Conservation (phyloP, 176 grass and related monocot genomes). For the Metroxylon sagu region DNA sequence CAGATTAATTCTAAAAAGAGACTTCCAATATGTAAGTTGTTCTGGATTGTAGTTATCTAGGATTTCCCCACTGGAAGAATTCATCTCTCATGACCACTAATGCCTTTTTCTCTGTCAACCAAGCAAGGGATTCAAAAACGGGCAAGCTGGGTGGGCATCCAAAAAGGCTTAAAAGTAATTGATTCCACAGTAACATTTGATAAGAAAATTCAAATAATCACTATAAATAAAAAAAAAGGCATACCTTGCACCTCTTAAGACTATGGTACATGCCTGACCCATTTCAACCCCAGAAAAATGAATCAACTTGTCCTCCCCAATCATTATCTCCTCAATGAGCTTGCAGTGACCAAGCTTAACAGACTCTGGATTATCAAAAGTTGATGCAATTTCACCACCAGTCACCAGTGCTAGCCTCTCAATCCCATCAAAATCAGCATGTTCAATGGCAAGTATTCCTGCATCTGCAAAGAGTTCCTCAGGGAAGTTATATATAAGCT, state of each 20-base stretch:
- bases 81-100: no score
- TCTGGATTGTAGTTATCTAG: no score
- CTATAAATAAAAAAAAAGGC: background rate
- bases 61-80: no score
- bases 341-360: conserved; percentile 96
- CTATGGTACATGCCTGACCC: conserved; percentile 96
- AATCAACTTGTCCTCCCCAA: conserved; percentile 86
- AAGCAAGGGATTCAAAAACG: no score
- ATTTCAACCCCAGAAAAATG: conserved; percentile 76
- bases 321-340: conserved; percentile 97
- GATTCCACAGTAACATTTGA: no score
- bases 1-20: no score
- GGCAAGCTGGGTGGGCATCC: no score
- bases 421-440: conserved; percentile 97
- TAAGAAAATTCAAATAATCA: background rate
- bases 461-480: conserved; percentile 95
- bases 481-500: conserved; percentile 94
- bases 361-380: conserved; percentile 90
- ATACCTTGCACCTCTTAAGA: conserved; percentile 85
- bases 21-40: no score
- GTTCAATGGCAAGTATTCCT: conserved; percentile 81
- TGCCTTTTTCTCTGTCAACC: no score
- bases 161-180: no score
- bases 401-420: conserved; percentile 82
- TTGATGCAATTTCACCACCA: conserved; percentile 91